Evolutionary conservation across 495 filamentous ascomycete species (phyloP).

Genomic region (Aspergillus ostianus): DNA sequence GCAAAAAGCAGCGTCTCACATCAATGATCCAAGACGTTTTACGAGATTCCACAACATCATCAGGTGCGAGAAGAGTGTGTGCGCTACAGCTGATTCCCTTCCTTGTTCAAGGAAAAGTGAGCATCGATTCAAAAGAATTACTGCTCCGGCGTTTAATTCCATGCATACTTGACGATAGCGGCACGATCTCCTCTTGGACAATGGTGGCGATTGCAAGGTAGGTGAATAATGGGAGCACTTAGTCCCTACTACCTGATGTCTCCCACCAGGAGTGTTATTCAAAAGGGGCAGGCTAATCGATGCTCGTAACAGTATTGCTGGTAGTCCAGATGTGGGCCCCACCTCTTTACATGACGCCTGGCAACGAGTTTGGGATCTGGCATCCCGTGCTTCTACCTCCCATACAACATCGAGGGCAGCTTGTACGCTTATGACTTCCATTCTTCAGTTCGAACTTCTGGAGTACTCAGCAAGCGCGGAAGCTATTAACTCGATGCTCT

Average conservation of each 20-base stretch:
- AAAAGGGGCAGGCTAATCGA: not conserved
- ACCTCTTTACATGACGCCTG: slow-evolving; percentile 48
- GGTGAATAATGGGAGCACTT: not conserved
- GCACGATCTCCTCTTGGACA: slow-evolving; percentile 57
- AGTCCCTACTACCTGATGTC: not conserved
- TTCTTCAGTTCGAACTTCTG: slow-evolving; percentile 63
- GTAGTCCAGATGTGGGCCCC: slow-evolving; percentile 24
- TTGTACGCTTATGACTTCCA: slow-evolving; percentile 67
- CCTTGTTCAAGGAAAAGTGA: slow-evolving; percentile 45
- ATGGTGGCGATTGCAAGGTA: slow-evolving; percentile 65
- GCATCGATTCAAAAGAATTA: slow-evolving; percentile 40
- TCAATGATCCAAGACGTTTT: slow-evolving; percentile 60
- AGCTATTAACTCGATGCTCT: slow-evolving; percentile 65
- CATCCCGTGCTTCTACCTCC: slow-evolving; percentile 67
- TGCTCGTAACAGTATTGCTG: slow-evolving; percentile 29
- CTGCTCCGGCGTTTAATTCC: slow-evolving; percentile 48
- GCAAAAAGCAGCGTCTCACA: slow-evolving; percentile 63
- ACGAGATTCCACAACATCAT: slow-evolving; percentile 54
- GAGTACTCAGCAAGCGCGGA: slow-evolving; percentile 61
- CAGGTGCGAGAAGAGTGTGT: slow-evolving; percentile 56
- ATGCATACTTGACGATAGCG: slow-evolving; percentile 56
- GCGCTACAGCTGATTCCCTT: slow-evolving; percentile 82
- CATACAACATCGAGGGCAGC: slow-evolving; percentile 73
- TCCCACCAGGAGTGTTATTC: not conserved
- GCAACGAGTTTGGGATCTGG: slow-evolving; percentile 73